Evolutionary conservation across 2,329 filamentous ascomycete genomes (phyloP).

Genomic region (Penicillium sp.): DNA sequence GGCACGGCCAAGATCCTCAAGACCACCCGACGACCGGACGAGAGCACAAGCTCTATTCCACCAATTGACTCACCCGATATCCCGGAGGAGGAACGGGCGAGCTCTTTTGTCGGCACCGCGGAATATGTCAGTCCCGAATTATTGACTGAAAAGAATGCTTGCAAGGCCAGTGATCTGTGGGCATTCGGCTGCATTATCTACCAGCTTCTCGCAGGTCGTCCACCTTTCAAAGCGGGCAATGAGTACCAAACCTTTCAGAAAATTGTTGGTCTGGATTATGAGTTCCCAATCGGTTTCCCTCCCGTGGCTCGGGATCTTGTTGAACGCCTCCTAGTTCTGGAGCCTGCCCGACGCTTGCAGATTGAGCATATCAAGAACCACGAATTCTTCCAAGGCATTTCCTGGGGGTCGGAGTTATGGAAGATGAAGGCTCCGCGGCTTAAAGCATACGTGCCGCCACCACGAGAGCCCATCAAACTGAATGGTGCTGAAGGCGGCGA

Average conservation of each 20-base stretch:
- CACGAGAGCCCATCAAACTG: constrained; percentile 78
- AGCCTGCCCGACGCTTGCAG: constrained; percentile 80
- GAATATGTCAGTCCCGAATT: constrained; percentile 98
- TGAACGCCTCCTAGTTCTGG: constrained; percentile 85
- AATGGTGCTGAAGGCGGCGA: constrained; percentile 57
- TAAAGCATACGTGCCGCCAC: constrained; percentile 78
- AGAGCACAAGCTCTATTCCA: constrained; percentile 50
- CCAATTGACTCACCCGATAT: constrained; percentile 57
- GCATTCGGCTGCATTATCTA: constrained; percentile 98
- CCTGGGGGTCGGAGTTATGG: constrained; percentile 85
- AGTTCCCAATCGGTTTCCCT: constrained; percentile 89
- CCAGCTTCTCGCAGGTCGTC: constrained; percentile 90
- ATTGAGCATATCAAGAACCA: constrained; percentile 98
- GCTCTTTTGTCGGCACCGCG: constrained; percentile 95
- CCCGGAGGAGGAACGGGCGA: constrained; percentile 72
- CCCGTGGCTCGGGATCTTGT: constrained; percentile 84
- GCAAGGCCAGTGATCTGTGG: constrained; percentile 97
- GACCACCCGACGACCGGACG: constrained; percentile 49
- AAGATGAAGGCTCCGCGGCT: constrained; percentile 85
- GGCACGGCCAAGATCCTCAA: constrained; percentile 94
- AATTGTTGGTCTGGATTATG: constrained; percentile 91
- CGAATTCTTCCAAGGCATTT: constrained; percentile 87
- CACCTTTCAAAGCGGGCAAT: constrained; percentile 93
- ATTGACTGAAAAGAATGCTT: constrained; percentile 94
- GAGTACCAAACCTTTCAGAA: constrained; percentile 99